Evolutionary conservation across 1,284 basidiomycete species (phyloP), one percentile per base, ranked within the genome.

Genomic region (Tilletia caries): DNA sequence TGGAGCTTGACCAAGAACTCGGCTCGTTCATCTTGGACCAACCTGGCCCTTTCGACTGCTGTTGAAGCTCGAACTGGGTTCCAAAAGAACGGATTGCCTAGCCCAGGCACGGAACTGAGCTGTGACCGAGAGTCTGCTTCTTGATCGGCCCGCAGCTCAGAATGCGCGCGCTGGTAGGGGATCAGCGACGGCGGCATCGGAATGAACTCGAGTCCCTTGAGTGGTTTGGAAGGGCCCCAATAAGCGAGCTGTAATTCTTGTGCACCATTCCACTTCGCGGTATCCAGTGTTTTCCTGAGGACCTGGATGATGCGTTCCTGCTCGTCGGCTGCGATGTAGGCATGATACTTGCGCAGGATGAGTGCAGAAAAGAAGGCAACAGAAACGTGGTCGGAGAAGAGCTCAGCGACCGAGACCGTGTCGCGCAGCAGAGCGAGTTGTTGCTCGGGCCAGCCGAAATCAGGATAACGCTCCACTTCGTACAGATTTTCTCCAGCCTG

Each of bases 391-490:
- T 94, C 93, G 70, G 93, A 92, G n/a, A 98, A 85, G 20, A 92
- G 89, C 83, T 98, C 93, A 3, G 92, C 91, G 12, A 97, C 89
- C 0, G 91, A 89, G 41, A 97, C 90, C 0, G 93, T 92, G 80
- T 98, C 95, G 64, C 93, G 89, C 44, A 98, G 87, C 37, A 95
- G 89, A 37, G 92, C 92, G 37, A 95, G 88, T 84, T 97, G 95
- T 64, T 98, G 86, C 79, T 94, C 92, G 0, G 92, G 90, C 95
- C 95, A 98, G 1, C 95, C 94, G 80, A 90, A 93, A 2, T 13
- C 65, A 18, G 44, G 37, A 18, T 65, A 27, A 15, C 37, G 44
- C n/a, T 44, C 37, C 20, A 10, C 64, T 18, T 65, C 64, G 64
- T 65, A 27, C 15, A 44, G 3, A 23, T 62, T 33, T 23, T 29